phyloP scores from a whole-genome alignment of 2,329 filamentous ascomycete species.

The Calonectria montana region DNA sequence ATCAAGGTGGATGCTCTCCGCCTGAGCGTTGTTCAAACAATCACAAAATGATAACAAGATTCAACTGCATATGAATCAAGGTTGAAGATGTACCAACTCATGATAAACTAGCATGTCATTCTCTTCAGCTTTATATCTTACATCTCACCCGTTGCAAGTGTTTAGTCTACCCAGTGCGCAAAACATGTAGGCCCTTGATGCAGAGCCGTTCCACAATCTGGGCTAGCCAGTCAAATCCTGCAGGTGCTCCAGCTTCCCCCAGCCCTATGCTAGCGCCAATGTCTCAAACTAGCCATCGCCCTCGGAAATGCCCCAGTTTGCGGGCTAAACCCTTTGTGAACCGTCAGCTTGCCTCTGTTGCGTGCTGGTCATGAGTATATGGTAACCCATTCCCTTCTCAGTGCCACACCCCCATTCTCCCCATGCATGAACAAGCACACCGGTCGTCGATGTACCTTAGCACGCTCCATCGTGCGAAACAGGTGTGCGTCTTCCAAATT shows the following conservation, averaged over 20 bases:
- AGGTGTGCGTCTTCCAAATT: conserved; percentile 16
- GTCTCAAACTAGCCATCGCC: not conserved
- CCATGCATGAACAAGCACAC: conserved; percentile 9
- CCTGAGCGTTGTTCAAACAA: too few species aligned
- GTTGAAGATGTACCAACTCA: too few species aligned
- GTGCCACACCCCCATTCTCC: not conserved
- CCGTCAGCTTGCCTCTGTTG: not conserved
- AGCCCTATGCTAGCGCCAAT: not conserved
- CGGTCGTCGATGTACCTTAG: not conserved
- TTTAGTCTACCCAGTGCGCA: not conserved
- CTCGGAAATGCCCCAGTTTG: conserved; percentile 9
- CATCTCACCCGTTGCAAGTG: not conserved
- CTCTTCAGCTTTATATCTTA: conserved; percentile 37
- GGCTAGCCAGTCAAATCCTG: conserved; percentile 14
- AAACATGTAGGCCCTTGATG: not conserved
- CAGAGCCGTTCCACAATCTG: conserved; percentile 19
- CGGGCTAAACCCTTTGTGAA: not conserved
- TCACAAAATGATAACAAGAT: too few species aligned
- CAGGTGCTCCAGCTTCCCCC: not conserved
- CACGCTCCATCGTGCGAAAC: not conserved
- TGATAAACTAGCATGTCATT: too few species aligned
- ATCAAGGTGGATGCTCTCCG: not conserved
- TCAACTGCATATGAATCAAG: too few species aligned
- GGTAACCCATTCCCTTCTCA: conserved; percentile 19
- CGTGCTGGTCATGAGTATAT: not conserved